Percentiles rank a stretch among this genome's conserved stretches.
Conservation (phyloP, 495 filamentous ascomycete genomes). For the Lepidopterella palustris region DNA sequence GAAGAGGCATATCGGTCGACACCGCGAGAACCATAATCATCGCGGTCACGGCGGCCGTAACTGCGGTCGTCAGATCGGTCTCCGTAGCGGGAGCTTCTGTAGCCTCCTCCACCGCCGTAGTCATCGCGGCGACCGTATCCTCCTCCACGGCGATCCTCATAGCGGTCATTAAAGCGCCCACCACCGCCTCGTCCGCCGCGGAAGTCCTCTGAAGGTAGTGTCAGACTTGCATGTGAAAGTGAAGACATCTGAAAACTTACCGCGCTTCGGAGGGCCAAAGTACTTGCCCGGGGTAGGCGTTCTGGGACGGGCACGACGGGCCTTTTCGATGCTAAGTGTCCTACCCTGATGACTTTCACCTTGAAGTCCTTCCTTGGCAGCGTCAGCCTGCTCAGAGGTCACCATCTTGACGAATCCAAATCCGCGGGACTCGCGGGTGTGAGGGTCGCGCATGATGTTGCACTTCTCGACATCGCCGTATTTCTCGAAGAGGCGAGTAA, state of each 20-base stretch:
- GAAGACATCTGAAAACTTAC: slow-evolving; percentile 49
- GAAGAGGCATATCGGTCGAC: slow-evolving; percentile 60
- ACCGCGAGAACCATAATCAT: slow-evolving; percentile 38
- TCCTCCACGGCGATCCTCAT: slow-evolving; percentile 45
- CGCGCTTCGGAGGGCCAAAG: slow-evolving; percentile 96
- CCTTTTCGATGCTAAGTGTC: slow-evolving; percentile 98
- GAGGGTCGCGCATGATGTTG: slow-evolving; percentile 98
- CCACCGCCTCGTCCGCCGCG: slow-evolving; percentile 21
- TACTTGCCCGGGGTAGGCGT: slow-evolving; percentile 98
- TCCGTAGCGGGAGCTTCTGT: slow-evolving; percentile 44
- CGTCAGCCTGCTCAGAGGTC: slow-evolving; percentile 86
- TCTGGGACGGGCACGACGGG: slow-evolving; percentile 84
- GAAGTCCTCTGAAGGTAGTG: slow-evolving; percentile 13
- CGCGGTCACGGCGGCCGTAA: slow-evolving; percentile 33
- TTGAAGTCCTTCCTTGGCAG: slow-evolving; percentile 92
- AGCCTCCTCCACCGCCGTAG: slow-evolving; percentile 40
- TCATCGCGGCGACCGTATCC: slow-evolving; percentile 22
- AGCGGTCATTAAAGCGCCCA: slow-evolving; percentile 35
- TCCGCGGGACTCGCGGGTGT: slow-evolving; percentile 95
- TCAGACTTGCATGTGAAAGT: slow-evolving; percentile 7
- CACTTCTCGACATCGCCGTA: slow-evolving; percentile 98
- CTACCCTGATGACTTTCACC: slow-evolving; percentile 93
- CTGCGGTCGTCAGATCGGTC: slow-evolving; percentile 38
- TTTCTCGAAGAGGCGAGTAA: slow-evolving; percentile 94
- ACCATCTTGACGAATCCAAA: slow-evolving; percentile 99